Base-by-base conservation (phyloP, 495 filamentous ascomycete genomes). In the Hyphodiscus hymeniophilus region DNA sequence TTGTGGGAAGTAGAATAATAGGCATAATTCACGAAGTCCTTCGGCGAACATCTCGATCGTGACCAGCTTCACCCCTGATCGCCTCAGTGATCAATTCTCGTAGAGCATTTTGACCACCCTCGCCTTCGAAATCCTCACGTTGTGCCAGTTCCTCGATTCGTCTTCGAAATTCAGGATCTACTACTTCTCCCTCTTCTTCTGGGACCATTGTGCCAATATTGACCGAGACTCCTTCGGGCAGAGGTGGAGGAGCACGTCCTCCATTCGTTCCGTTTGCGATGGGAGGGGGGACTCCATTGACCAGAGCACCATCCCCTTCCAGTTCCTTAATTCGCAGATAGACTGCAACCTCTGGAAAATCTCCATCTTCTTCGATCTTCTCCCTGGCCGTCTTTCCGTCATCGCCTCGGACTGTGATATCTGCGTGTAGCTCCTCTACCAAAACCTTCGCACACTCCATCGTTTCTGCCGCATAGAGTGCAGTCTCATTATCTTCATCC, bases 401-500 rank as follows among this genome's bases (percentile, higher is more conserved):
- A 22, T 74, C 62, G 56, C 85, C 85, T 47, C 60, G 72, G 38
- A 77, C 68, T 31, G 66, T 68, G 26, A 75, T 63, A 55, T 91
- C 79, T 24, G 85, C 78, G 1, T 79, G 79, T 2, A 97, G 69
- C 59, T 94, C 87, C 60, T 94, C 85, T 4, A 96, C 76, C 10
- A 95, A 69, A 23, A 79, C 74, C 51, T 77, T 76, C 26, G 91
- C 90, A 16, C 85, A 74, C 3, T 84, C 81, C 24, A 87, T 72
- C 0, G 73, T 81, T 60, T 98, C 92, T 21, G 79, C 77, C 10
- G 85, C 85, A 54, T 94, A 97, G 3, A 98, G 72, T 16, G 90
- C 84, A 7, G 91, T 95, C 64, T 98, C 92, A 41, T 80, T 81
- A 61, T 97, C 92, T 60, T 90, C 82, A 57, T 96, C 92, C 43